A percentile compares a stretch with the other conserved stretches of the same genome.
Evolutionary conservation across 2,329 filamentous ascomycete genomes (phyloP).

Genomic region (Arthrobotrys conoides): DNA sequence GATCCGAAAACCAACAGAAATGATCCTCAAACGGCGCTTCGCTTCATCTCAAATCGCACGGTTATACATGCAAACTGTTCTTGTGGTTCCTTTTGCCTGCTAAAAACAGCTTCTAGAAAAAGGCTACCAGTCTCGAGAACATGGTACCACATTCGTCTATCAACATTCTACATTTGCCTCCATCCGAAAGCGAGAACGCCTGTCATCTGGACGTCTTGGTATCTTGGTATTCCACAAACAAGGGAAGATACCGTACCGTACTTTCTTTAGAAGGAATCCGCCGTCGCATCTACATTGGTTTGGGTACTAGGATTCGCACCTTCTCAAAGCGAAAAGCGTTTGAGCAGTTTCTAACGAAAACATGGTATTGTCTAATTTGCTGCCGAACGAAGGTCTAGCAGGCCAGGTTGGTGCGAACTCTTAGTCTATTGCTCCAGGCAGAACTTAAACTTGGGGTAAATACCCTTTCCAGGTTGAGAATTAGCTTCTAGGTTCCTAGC

Average conservation of each 20-base stretch:
- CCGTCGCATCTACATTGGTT: constrained; percentile 49
- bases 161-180: constrained; percentile 46
- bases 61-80: constrained; percentile 12
- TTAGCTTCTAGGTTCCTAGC: constrained; percentile 32
- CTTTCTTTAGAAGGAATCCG: constrained; percentile 50
- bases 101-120: constrained; percentile 59
- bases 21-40: constrained; percentile 31
- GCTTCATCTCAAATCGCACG: constrained; percentile 33
- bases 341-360: constrained; percentile 23
- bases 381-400: constrained; percentile 17
- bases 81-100: constrained; percentile 18
- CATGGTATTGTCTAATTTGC: constrained; percentile 18
- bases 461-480: constrained; percentile 48
- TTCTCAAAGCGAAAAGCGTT: constrained; percentile 33
- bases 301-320: constrained; percentile 13
- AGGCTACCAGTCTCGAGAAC: constrained; percentile 31
- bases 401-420: background rate
- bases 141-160: constrained; percentile 52
- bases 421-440: constrained; percentile 43
- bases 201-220: constrained; percentile 45
- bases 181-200: constrained; percentile 53
- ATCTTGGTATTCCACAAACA: constrained; percentile 55
- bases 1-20: background rate
- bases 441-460: constrained; percentile 42
- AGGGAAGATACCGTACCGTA: constrained; percentile 31